These are phyloP conservation scores for Melampsora larici-populina DNA, from an alignment of 1,284 basidiomycete genomes.

Conservation along the genomic window DNA sequence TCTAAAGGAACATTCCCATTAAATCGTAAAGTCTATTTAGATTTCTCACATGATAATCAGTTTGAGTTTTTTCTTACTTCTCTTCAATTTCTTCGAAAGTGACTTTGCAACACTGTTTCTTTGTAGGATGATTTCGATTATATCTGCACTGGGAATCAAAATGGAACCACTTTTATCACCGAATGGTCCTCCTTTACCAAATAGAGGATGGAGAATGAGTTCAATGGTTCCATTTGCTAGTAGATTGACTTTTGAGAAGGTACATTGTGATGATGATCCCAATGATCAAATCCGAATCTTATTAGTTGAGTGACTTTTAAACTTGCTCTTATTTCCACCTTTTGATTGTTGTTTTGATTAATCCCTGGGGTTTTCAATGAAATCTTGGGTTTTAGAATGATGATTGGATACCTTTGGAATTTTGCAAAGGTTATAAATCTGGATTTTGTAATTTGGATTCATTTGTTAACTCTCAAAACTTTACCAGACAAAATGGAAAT, in stretches of 20 bases:
- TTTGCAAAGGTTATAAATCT: neutral
- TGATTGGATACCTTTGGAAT: neutral
- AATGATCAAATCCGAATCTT: conserved; percentile 1
- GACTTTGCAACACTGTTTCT: neutral
- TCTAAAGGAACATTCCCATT: conserved; percentile 23
- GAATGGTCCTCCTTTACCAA: conserved; percentile 5
- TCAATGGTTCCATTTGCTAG: conserved; percentile 26
- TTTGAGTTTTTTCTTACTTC: neutral
- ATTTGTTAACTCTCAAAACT: conserved; percentile 2
- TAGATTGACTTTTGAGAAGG: conserved; percentile 24
- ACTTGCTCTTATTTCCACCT: no score
- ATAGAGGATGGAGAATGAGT: conserved; percentile 16
- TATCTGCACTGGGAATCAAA: conserved; percentile 25
- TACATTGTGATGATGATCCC: conserved; percentile 3
- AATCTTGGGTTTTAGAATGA: neutral
- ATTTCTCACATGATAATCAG: conserved; percentile 41
- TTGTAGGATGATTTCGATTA: conserved; percentile 25
- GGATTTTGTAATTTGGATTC: neutral
- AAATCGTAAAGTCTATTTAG: conserved; percentile 12
- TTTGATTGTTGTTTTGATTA: neutral
- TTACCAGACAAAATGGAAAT: neutral
- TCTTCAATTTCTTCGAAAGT: neutral
- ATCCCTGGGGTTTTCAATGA: neutral
- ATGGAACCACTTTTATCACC: neutral
- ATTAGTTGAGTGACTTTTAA: neutral